Evolutionary conservation across 768 basidiomycete genomes (phyloP), one percentile per base, ranked within the genome.

Genomic region (Suillus variegatus): DNA sequence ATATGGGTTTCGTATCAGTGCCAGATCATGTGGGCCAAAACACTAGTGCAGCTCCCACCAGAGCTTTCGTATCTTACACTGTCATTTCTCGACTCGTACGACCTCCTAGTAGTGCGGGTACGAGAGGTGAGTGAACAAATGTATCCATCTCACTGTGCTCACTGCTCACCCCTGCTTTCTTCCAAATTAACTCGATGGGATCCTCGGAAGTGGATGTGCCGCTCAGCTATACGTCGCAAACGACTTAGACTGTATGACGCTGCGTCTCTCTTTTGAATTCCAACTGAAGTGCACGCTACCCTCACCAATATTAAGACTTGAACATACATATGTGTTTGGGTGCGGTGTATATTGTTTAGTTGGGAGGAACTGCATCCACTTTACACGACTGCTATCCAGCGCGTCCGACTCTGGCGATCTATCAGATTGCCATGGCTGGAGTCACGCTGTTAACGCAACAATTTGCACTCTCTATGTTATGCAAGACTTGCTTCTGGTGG

Each of bases 401-500:
- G 14, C 32, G 22, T 25, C 55, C 18, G 61, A 66, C 25, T 47
- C 62, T 28, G 66, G 64, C 40, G 35, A 7, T 5, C 7, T 65
- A 18, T 74, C 44, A 44, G 3, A 46, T n/a, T 46, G 1, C 46
- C 10, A 75, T 62, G 74, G 72, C 41, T 85, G 84, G 84, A 81
- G 82, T 84, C 76, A 3, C 28, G 2, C 1, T 28, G 28, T 28
- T 28, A 73, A 72, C 16, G 79, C 80, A 44, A 61, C 82, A 25
- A 78, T 75, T 47, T 86, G 86, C 62, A 85, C 85, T 1, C 85
- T 87, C 80, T 84, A 85, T 73, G 85, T 83, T 13, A 75, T 79
- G 8, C 84, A 85, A 72, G 84, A 87, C 71, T 71, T 87, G 6
- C 75, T 86, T n/a, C 81, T 84, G 18, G 79, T 87, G 10, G 80